A percentile compares a stretch with the other conserved stretches of the same genome.
Evolutionary conservation across 306 rosid genomes (phyloP).

Genomic region (Prunus mume): DNA sequence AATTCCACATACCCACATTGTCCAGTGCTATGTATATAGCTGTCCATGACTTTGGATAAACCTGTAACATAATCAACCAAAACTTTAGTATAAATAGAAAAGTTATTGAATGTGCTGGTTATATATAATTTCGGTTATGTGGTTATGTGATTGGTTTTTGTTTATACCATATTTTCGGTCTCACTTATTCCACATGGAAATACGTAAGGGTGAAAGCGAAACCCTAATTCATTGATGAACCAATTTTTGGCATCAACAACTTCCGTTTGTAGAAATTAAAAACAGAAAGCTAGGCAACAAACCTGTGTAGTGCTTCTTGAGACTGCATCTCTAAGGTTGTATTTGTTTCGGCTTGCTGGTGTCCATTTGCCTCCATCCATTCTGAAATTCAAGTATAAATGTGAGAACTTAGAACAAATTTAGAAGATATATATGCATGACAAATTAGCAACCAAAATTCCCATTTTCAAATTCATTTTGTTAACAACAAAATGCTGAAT

Average conservation of each 20-base stretch:
- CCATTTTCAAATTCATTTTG: not conserved
- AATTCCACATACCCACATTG: slow-evolving; percentile 92
- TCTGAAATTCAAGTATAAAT: slow-evolving; percentile 40
- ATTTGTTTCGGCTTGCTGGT: slow-evolving; percentile 57
- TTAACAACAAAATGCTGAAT: not conserved
- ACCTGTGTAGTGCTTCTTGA: slow-evolving; percentile 89
- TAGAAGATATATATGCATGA: not conserved
- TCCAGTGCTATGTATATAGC: slow-evolving; percentile 83
- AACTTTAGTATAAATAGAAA: not conserved
- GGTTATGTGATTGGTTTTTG: not conserved
- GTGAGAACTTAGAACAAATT: not conserved
- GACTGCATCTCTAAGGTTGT: slow-evolving; percentile 82
- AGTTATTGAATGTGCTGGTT: not conserved
- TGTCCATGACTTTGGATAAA: slow-evolving; percentile 93
- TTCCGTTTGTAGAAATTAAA: no score
- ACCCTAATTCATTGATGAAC: not conserved
- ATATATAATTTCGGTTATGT: not conserved
- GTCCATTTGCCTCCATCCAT: slow-evolving; percentile 90
- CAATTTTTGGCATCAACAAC: not conserved
- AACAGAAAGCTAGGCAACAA: not conserved
- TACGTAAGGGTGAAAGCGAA: no score
- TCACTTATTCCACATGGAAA: no score
- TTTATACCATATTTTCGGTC: not conserved
- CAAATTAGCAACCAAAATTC: not conserved
- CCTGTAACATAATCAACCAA: slow-evolving; percentile 37